A percentile compares a stretch with the other conserved stretches of the same genome.
phyloP scores from a whole-genome alignment of 2,329 filamentous ascomycete species.

The Xylariales sp. region DNA sequence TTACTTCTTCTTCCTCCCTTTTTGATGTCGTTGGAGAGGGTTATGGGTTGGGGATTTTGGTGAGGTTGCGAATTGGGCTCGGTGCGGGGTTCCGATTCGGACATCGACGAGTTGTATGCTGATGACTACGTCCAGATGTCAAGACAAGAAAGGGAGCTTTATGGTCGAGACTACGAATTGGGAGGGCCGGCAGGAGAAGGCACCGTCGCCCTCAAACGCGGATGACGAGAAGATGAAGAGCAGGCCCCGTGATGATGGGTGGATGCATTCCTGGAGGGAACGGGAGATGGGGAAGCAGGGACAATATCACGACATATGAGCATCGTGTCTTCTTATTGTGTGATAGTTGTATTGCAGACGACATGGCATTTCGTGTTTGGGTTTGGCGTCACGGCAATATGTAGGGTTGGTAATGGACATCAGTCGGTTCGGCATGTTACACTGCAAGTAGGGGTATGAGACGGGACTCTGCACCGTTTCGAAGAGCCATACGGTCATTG shows the following conservation, averaged over 20 bases:
- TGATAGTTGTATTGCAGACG: too few species aligned
- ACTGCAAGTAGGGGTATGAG: too few species aligned
- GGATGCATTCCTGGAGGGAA: conserved; percentile 1
- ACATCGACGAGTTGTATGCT: not conserved
- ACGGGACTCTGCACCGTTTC: too few species aligned
- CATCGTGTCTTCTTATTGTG: too few species aligned
- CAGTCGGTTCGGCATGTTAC: too few species aligned
- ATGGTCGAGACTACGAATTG: conserved; percentile 61
- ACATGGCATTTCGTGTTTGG: too few species aligned
- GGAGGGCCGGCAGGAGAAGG: conserved; percentile 38
- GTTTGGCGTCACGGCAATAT: too few species aligned
- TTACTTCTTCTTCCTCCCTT: conserved; percentile 1
- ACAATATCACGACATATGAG: conserved; percentile 2
- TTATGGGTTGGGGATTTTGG: conserved; percentile 5
- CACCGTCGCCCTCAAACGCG: not conserved
- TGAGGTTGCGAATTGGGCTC: not conserved
- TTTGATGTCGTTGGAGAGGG: not conserved
- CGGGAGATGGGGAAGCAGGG: conserved; percentile 1
- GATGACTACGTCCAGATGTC: conserved; percentile 43
- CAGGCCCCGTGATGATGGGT: not conserved
- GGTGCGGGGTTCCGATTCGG: not conserved
- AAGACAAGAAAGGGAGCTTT: conserved; percentile 52
- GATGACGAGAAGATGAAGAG: not conserved
- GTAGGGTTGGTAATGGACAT: too few species aligned
- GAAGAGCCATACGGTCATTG: too few species aligned